Percentiles rank a stretch among this genome's conserved stretches.
Evolutionary conservation across 2,329 filamentous ascomycete species (phyloP).

Genomic region (Diaporthe sp.): DNA sequence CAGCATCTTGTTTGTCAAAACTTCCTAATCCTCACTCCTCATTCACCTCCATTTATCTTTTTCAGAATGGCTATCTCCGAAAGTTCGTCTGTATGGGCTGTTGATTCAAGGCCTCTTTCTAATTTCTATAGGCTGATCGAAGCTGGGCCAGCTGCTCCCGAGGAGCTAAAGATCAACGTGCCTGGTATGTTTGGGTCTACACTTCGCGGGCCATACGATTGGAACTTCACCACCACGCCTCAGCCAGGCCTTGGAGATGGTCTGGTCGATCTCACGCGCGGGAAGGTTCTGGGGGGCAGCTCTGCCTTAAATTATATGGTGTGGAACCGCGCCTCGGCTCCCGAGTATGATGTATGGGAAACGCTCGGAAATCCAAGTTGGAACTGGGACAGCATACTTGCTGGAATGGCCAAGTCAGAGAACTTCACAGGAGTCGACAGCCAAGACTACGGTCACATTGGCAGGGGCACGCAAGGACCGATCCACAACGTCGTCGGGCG

Average conservation of each 20-base stretch:
- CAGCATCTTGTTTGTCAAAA: constrained; percentile 41
- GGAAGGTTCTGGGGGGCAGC: constrained; percentile 31
- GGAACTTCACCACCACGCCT: constrained; percentile 55
- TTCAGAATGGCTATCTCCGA: too few species aligned
- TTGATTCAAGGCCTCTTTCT: not conserved
- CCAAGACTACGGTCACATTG: constrained; percentile 34
- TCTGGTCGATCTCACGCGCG: constrained; percentile 54
- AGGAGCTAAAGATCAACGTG: constrained; percentile 46
- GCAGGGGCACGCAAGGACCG: constrained; percentile 41
- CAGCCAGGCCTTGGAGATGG: constrained; percentile 55
- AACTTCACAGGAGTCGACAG: constrained; percentile 41
- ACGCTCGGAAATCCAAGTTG: constrained; percentile 37
- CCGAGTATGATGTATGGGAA: constrained; percentile 39
- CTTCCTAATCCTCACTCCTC: not conserved
- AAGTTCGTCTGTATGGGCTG: too few species aligned
- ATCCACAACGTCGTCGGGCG: constrained; percentile 53
- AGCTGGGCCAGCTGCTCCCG: constrained; percentile 45
- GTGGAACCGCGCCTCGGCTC: constrained; percentile 35
- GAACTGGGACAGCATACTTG: constrained; percentile 43
- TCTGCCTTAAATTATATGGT: constrained; percentile 36
- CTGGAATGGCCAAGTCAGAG: constrained; percentile 44
- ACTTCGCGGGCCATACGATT: constrained; percentile 50
- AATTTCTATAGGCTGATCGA: constrained; percentile 44
- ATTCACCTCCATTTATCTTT: too few species aligned
- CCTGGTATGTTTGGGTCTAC: constrained; percentile 46